Percentiles rank a stretch among this genome's conserved stretches.
Conservation (phyloP, 768 basidiomycete genomes). For the Macrocybe gigantea region DNA sequence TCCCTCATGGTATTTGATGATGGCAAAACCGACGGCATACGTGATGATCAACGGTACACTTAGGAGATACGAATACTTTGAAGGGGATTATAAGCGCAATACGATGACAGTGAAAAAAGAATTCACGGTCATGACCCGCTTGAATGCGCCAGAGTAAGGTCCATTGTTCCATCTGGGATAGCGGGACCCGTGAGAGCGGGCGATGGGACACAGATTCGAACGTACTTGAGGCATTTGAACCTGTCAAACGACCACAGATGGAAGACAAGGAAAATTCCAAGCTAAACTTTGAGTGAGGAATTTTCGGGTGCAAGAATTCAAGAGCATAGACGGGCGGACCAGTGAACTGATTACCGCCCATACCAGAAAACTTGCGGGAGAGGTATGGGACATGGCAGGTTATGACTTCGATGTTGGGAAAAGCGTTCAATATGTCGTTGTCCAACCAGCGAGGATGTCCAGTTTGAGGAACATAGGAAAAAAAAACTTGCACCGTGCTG, state of each 20-base stretch:
- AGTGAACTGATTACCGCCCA: slow-evolving; percentile 52
- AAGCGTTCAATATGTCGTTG: not conserved
- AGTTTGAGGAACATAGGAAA: no score
- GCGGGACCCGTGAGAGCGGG: not conserved
- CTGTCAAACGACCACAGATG: slow-evolving; percentile 79
- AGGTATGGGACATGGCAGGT: slow-evolving; percentile 51
- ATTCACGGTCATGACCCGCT: slow-evolving; percentile 78
- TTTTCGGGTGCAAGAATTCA: not conserved
- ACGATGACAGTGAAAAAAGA: not conserved
- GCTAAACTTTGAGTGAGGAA: slow-evolving; percentile 25
- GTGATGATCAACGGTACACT: slow-evolving; percentile 53
- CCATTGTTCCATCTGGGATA: slow-evolving; percentile 61
- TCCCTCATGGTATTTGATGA: slow-evolving; percentile 73
- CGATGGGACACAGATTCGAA: not conserved
- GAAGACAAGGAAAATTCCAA: slow-evolving; percentile 57
- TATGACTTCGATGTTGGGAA: no score
- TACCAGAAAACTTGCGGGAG: slow-evolving; percentile 54
- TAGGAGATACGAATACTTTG: slow-evolving; percentile 66
- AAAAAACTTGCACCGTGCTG: no score
- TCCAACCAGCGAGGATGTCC: not conserved
- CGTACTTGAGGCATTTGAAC: slow-evolving; percentile 67
- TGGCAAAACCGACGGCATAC: slow-evolving; percentile 57
- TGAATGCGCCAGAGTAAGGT: slow-evolving; percentile 67
- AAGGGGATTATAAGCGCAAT: not conserved
- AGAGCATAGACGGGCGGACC: slow-evolving; percentile 29